These are phyloP conservation scores for Brasilioporus rufonigricans DNA, from an alignment of 768 basidiomycete species.

Conservation along the genomic window DNA sequence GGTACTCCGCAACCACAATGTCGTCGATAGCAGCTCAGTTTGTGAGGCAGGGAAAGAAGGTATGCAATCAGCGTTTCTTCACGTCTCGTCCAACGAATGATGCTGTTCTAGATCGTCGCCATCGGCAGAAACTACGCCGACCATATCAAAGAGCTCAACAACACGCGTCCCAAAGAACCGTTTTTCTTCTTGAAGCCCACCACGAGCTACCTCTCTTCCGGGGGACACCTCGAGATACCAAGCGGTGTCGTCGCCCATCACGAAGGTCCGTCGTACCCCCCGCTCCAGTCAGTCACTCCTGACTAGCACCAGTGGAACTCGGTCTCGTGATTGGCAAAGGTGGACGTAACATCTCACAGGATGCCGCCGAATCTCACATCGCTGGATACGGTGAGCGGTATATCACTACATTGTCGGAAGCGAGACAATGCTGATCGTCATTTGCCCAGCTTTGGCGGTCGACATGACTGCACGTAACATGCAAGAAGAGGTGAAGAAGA, in stretches of 20 bases:
- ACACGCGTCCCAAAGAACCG: slow-evolving; percentile 82
- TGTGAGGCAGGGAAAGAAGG: slow-evolving; percentile 48
- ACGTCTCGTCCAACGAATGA: not conserved
- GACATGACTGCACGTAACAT: slow-evolving; percentile 97
- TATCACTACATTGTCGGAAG: not conserved
- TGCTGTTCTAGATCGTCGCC: slow-evolving; percentile 70
- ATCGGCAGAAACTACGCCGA: slow-evolving; percentile 94
- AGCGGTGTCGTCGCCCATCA: slow-evolving; percentile 81
- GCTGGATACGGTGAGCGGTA: slow-evolving; percentile 80
- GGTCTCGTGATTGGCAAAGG: slow-evolving; percentile 92
- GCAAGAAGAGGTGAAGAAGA: slow-evolving; percentile 89
- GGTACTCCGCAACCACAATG: slow-evolving; percentile 31
- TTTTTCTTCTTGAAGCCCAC: slow-evolving; percentile 99
- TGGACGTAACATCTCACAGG: slow-evolving; percentile 77
- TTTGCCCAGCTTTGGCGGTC: slow-evolving; percentile 74
- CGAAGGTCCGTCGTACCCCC: slow-evolving; percentile 57
- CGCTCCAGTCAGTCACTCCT: not conserved
- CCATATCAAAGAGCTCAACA: slow-evolving; percentile 90
- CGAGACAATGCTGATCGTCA: not conserved
- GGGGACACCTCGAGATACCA: slow-evolving; percentile 85
- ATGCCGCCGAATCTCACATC: slow-evolving; percentile 71
- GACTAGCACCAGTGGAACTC: slow-evolving; percentile 69
- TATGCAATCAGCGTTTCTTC: not conserved
- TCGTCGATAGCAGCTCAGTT: slow-evolving; percentile 38
- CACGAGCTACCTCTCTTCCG: slow-evolving; percentile 75